phyloP scores from a whole-genome alignment of 306 rosid genomes.

The Rosa rugosa region DNA sequence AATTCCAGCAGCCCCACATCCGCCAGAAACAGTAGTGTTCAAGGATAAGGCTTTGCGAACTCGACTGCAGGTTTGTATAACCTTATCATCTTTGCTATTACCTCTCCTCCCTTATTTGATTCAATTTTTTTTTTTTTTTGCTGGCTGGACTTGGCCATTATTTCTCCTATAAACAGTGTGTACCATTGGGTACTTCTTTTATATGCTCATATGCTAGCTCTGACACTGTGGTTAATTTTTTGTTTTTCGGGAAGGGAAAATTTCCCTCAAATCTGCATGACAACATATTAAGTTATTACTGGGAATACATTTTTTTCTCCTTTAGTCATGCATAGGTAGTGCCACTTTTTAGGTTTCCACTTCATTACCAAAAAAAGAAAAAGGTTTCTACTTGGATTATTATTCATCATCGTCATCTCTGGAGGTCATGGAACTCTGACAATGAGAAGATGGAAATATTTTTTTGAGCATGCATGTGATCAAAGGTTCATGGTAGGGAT shows the following conservation, averaged over 20 bases:
- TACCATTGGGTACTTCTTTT: not conserved
- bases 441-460: not conserved
- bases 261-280: not conserved
- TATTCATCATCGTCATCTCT: not conserved
- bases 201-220: not conserved
- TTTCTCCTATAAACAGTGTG: not conserved
- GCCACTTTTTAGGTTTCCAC: not conserved
- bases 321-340: not conserved
- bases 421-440: not conserved
- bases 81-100: conserved; percentile 7
- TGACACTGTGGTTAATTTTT: not conserved
- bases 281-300: not conserved
- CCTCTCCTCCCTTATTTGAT: conserved; percentile 6
- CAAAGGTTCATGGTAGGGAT: not conserved
- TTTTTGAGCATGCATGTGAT: not conserved
- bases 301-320: not conserved
- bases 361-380: too few relatives aligned
- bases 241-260: too few relatives aligned
- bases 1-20: conserved; percentile 72
- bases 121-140: not conserved
- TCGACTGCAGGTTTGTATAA: conserved; percentile 48
- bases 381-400: not conserved
- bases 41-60: conserved; percentile 83
- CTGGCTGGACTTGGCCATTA: not conserved
- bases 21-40: conserved; percentile 64